A percentile compares a stretch with the other conserved stretches of the same genome.
These are phyloP conservation scores for Chlorella variabilis DNA, from an alignment of 163 green algal genomes.

Conservation along the genomic window DNA sequence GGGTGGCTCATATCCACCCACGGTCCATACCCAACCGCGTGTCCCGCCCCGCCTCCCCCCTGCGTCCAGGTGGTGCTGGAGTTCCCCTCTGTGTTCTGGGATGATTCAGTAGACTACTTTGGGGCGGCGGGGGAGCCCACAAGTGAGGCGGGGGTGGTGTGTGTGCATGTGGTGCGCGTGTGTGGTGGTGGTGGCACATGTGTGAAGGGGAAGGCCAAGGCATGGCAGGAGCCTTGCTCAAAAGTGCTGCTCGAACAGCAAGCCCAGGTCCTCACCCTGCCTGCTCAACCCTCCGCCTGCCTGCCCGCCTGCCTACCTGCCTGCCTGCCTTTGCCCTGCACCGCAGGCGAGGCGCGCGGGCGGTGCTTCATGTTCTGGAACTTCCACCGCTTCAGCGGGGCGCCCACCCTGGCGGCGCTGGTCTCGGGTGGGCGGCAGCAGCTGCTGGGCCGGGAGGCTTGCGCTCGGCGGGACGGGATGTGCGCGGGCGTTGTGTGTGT, in stretches of 20 bases:
- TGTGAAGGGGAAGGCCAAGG: too few relatives aligned
- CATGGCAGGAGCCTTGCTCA: too few relatives aligned
- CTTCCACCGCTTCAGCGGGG: conserved; percentile 62
- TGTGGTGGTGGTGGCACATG: too few relatives aligned
- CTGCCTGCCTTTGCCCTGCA: not conserved
- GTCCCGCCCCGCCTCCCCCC: too few relatives aligned
- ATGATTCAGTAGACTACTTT: conserved; percentile 82
- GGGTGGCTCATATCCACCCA: too few relatives aligned
- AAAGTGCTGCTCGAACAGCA: too few relatives aligned
- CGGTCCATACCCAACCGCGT: too few relatives aligned
- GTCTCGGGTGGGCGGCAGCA: conserved; percentile 59
- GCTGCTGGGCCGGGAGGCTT: too few relatives aligned
- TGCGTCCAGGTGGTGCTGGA: conserved; percentile 83
- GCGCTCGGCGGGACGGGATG: too few relatives aligned
- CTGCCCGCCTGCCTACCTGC: not conserved
- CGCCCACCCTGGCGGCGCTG: conserved; percentile 68
- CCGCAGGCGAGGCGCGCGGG: conserved; percentile 45
- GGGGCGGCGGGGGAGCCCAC: conserved; percentile 59
- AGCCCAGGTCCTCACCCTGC: too few relatives aligned
- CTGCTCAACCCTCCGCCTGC: too few relatives aligned
- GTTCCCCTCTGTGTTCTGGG: conserved; percentile 80
- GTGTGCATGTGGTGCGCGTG: not conserved
- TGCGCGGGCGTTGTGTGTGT: too few relatives aligned
- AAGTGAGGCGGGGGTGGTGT: not conserved
- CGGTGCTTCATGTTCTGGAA: conserved; percentile 92